A percentile compares a stretch with the other conserved stretches of the same genome.
phyloP scores from a whole-genome alignment of 305 asterid genomes.

The Fraxinus floribunda region DNA sequence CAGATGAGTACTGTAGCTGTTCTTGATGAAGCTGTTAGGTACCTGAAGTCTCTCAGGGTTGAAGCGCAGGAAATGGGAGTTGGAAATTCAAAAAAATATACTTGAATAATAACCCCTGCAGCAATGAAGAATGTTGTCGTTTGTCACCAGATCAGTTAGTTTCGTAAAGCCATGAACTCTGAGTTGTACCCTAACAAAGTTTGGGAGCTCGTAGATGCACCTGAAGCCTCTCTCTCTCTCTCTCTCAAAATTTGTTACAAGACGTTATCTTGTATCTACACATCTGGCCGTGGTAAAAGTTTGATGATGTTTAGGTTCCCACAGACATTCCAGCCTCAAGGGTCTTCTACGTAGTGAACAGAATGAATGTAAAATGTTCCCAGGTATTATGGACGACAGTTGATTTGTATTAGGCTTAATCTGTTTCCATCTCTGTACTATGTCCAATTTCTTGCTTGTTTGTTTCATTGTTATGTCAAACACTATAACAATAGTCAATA shows the following conservation, averaged over 20 bases:
- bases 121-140: not conserved
- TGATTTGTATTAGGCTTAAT: not conserved
- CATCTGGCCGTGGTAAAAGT: not conserved
- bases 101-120: not conserved
- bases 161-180: not conserved
- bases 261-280: not conserved
- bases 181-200: not conserved
- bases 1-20: constrained; percentile 63
- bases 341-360: not conserved
- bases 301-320: not conserved
- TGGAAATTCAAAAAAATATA: constrained; percentile 16
- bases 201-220: not conserved
- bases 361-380: not conserved
- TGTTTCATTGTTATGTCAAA: not conserved
- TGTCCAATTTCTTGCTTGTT: not conserved
- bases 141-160: not conserved
- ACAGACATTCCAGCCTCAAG: not conserved
- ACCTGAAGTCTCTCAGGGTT: constrained; percentile 72
- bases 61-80: constrained; percentile 69
- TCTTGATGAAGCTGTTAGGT: constrained; percentile 78
- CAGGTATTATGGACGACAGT: not conserved
- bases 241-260: not conserved
- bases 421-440: not conserved
- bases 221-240: not conserved
- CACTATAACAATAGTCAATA: not conserved